Conservation (phyloP, 2,329 filamentous ascomycete species). For the Colletotrichum trifolii region DNA sequence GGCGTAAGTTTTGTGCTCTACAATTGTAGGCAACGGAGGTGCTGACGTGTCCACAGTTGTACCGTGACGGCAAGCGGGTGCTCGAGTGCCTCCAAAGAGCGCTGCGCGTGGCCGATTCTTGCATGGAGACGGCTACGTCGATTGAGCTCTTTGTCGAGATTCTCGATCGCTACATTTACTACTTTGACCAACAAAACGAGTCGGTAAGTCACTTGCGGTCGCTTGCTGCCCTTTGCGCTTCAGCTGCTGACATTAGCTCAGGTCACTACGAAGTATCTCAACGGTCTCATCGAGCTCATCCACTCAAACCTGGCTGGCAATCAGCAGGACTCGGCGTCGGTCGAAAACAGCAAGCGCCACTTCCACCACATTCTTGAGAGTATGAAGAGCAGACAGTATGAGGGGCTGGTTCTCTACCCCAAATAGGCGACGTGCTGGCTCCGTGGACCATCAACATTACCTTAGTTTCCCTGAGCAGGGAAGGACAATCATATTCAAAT, state of each 20-base stretch:
- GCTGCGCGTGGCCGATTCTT: slow-evolving; percentile 94
- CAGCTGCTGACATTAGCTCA: slow-evolving; percentile 40
- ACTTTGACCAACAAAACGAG: slow-evolving; percentile 99
- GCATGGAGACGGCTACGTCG: slow-evolving; percentile 97
- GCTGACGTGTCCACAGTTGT: slow-evolving; percentile 71
- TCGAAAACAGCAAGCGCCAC: slow-evolving; percentile 92
- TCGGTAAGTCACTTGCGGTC: slow-evolving; percentile 64
- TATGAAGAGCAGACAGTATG: slow-evolving; percentile 90
- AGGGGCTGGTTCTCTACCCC: slow-evolving; percentile 83
- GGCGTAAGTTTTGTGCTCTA: slow-evolving; percentile 65
- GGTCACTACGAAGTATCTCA: slow-evolving; percentile 96
- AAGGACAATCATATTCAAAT: background rate
- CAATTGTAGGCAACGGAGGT: slow-evolving; percentile 16
- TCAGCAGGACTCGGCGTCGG: slow-evolving; percentile 80
- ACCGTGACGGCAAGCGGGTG: slow-evolving; percentile 96
- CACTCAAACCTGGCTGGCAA: slow-evolving; percentile 94
- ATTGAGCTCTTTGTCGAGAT: slow-evolving; percentile 99
- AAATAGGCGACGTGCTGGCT: slow-evolving; percentile 40
- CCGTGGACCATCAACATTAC: background rate
- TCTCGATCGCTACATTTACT: slow-evolving; percentile 97
- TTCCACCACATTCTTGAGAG: slow-evolving; percentile 96
- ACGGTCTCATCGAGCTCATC: slow-evolving; percentile 97
- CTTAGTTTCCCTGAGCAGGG: background rate
- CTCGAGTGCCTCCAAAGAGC: slow-evolving; percentile 96
- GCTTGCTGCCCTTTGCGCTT: background rate